Evolutionary conservation across 2,329 filamentous ascomycete species (phyloP), one percentile per base, ranked within the genome.

Genomic region (Aphanoascus verrucosus): DNA sequence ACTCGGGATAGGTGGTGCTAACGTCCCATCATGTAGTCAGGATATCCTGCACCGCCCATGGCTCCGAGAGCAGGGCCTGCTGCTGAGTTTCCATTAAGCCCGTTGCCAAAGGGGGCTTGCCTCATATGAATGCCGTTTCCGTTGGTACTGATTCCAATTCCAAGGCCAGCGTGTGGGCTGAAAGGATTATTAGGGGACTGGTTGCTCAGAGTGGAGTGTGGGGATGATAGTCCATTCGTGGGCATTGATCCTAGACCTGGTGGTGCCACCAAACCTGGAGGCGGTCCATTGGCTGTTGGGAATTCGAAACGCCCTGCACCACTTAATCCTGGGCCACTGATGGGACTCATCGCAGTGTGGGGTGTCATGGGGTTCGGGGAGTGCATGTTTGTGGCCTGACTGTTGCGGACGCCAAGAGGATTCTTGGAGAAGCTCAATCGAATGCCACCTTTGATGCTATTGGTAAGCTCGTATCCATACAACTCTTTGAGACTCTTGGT

Each of bases 401-500:
- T 83, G 1, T 86, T 88, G 44, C 93, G 85, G 28, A 97, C 91
- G 19, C 93, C 93, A 1, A 97, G 78, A 0, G 93, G 93, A 62
- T 97, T 97, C 74, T 97, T 97, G 31, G 91, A 96, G 69, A 96
- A 98, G 69, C 89, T 95, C 53, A 98, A 76, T 20, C 93, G 84
- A 63, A 98, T 96, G 34, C 93, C 93, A 5, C 91, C 91, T 67
- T 95, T 96, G 64, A 88, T 80, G 63, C 89, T 95, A 70, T 95
- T 96, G 66, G 90, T 88, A 32, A 97, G 77, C 47, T 81, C 82
- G 48, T 85, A 82, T 0, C 93, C 93, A 63, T 97, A 96, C 1
- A 97, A 77, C 54, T 96, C 88, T 59, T 90, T 82, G 2, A 97
- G 77, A 1, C 90, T 85, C 69, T 93, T 94, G 41, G 91, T 96